Evolutionary conservation across 768 basidiomycete species (phyloP).

Genomic region (Boletus rufocinnamomeus): DNA sequence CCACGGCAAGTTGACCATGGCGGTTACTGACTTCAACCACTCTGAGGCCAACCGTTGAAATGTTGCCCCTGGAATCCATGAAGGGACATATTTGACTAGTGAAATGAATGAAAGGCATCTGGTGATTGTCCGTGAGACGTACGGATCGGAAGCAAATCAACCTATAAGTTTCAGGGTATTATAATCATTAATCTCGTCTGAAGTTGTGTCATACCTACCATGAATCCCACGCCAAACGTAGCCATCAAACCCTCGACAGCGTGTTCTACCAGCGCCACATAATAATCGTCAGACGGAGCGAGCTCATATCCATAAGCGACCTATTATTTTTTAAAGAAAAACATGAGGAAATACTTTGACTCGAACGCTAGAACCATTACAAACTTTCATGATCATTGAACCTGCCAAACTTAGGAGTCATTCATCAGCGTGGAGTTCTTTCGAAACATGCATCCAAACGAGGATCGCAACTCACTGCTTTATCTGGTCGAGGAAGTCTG

Average conservation of each 20-base stretch:
- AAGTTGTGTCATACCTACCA: not conserved
- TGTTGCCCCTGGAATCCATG: conserved; percentile 5
- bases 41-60: conserved; percentile 6
- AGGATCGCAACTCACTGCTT: conserved; percentile 4
- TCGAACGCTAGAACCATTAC: not conserved
- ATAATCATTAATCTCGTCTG: not conserved
- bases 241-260: conserved; percentile 6
- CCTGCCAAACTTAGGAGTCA: conserved; percentile 2
- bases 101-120: not conserved
- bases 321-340: not conserved
- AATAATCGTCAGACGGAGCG: conserved; percentile 6
- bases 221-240: conserved; percentile 10
- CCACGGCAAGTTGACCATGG: conserved; percentile 9
- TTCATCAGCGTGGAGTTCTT: not conserved
- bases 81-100: conserved; percentile 5
- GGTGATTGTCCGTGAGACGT: not conserved
- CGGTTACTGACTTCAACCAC: conserved; percentile 5
- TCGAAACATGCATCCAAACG: not conserved
- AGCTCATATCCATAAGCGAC: conserved; percentile 7
- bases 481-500: conserved; percentile 1
- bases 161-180: conserved; percentile 1
- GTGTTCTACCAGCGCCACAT: conserved; percentile 4
- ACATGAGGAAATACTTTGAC: not conserved
- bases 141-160: conserved; percentile 5
- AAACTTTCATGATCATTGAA: not conserved